Conservation (phyloP, 176 grass and related monocot species). For the Cenchrus americanus region DNA sequence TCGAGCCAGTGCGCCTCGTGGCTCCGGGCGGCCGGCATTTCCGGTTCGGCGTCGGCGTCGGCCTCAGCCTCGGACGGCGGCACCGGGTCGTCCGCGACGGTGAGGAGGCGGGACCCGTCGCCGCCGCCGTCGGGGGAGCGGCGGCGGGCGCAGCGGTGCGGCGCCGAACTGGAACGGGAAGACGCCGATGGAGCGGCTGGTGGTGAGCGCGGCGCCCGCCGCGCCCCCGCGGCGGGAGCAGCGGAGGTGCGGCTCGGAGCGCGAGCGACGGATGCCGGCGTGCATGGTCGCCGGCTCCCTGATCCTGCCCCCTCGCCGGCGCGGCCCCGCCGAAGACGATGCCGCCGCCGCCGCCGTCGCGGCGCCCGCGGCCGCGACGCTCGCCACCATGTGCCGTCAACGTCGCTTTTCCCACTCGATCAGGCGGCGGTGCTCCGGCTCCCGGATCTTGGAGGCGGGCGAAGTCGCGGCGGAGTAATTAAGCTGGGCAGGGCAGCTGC, state of each 20-base stretch:
- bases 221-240: conserved; percentile 52
- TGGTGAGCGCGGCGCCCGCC: conserved; percentile 60
- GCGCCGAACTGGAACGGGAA: conserved; percentile 72
- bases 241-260: conserved; percentile 71
- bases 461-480: no score
- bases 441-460: not conserved
- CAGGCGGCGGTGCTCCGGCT: not conserved
- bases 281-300: conserved; percentile 51
- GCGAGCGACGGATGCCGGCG: conserved; percentile 65
- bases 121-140: conserved; percentile 47
- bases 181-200: conserved; percentile 63
- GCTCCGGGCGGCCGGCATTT: conserved; percentile 23
- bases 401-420: not conserved
- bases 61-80: conserved; percentile 1
- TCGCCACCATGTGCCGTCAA: conserved; percentile 62
- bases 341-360: conserved; percentile 8
- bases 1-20: conserved; percentile 73
- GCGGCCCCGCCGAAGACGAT: not conserved
- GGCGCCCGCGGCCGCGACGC: conserved; percentile 29
- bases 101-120: conserved; percentile 56
- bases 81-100: conserved; percentile 34
- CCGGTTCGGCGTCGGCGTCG: conserved; percentile 22
- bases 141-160: conserved; percentile 50
- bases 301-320: not conserved
- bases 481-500: not conserved